Conservation (phyloP, 306 rosid genomes). For the Fagus crenata region DNA sequence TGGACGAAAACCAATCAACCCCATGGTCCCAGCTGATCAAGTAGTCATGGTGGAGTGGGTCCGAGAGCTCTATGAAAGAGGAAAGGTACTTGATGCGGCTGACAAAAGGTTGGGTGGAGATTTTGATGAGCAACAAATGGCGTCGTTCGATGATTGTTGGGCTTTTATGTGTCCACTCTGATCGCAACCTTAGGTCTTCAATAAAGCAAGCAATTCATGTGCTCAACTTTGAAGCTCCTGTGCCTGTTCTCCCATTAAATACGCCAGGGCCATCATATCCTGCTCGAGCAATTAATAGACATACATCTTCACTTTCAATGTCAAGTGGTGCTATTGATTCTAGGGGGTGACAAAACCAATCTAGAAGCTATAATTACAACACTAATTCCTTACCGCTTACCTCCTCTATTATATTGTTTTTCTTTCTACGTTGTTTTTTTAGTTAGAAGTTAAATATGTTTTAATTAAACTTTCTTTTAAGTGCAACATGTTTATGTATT, state of each 20-base stretch:
- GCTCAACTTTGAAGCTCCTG: neutral
- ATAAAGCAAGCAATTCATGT: neutral
- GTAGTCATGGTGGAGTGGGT: neutral
- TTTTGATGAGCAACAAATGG: neutral
- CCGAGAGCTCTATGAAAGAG: neutral
- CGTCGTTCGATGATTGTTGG: neutral
- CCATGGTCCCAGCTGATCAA: neutral
- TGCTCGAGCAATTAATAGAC: neutral
- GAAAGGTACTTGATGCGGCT: neutral
- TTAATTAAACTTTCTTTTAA: no score
- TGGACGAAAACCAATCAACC: neutral
- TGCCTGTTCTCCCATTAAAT: neutral
- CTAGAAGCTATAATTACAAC: no score
- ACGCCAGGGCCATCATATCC: neutral
- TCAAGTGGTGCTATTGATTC: neutral
- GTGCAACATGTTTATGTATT: no score
- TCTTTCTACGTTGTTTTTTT: no score
- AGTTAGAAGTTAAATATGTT: no score
- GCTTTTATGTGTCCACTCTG: neutral
- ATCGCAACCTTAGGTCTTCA: neutral
- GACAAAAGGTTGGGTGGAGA: neutral
- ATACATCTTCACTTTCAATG: neutral
- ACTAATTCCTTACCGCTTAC: no score
- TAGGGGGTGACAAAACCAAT: no score
- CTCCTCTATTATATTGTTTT: no score